Base-by-base conservation (phyloP, 192 early-diverging fungal species). In the Backusella tuberculispora region DNA sequence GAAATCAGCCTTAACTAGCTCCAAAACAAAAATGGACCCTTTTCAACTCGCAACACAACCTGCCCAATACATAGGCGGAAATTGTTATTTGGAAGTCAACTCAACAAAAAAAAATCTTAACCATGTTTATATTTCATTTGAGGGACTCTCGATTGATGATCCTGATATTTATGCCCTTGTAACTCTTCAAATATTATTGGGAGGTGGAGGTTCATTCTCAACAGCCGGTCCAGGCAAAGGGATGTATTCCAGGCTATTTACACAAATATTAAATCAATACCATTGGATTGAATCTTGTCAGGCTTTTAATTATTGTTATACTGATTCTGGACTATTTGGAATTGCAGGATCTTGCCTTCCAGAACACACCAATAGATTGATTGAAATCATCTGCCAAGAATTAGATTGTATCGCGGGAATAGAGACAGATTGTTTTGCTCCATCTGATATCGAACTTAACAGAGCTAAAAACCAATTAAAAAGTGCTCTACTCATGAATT, bases 181-280 rank as follows among this genome's bases (percentile, higher is more conserved):
- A 9, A 94, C 92, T 14, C 82, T 98, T 43, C 92, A 96, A 71
- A 88, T 93, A 72, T 84, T 98, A 37, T 87, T 99, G 80, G 98
- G 96, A 34, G 98, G 96, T 29, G 98, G 96, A 43, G 95, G 95
- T 4, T 95, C 94, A 6, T 97, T 98, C 80, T 95, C 92, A 10
- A 96, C 96, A 1, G 96, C 96, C 71, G 96, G 96, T 14, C 96
- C 97, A 0, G 95, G 96, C 5, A 98, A 99, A 85, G 96, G 96
- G 69, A 97, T 98, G 95, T 96, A 99, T 87, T 97, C 96, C 42
- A 89, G 96, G 4, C 86, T 99, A 47, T 98, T 97, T 80, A 97
- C 93, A 13, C 91, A 95, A 50, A 95, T 99, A 5, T 85, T 98
- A 34, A 97, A 97, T 80, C 93, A 94, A 74, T 91, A 95, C 80